These are phyloP conservation scores for Psilocybe sp. DNA, from an alignment of 768 basidiomycete species.

Conservation along the genomic window DNA sequence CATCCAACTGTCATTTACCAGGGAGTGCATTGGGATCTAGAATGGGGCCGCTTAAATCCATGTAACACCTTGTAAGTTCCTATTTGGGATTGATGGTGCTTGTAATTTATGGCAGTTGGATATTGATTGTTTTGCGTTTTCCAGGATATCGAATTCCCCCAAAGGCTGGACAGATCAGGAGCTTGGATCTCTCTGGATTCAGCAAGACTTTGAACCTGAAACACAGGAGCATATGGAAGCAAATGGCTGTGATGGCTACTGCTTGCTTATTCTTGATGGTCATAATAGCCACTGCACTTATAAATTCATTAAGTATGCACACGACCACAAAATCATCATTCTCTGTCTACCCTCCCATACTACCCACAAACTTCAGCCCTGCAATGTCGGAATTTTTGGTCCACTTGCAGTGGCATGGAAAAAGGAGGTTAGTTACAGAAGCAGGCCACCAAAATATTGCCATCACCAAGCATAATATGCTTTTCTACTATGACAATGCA, in stretches of 20 bases:
- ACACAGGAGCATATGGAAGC: constrained; percentile 4
- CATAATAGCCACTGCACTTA: constrained; percentile 33
- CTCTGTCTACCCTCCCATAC: constrained; percentile 35
- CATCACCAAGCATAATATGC: constrained; percentile 3
- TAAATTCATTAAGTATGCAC: constrained; percentile 23
- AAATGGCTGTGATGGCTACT: constrained; percentile 16
- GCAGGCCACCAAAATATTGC: background rate
- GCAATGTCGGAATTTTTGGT: constrained; percentile 34
- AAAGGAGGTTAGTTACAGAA: background rate
- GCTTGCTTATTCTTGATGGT: constrained; percentile 35
- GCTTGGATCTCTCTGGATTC: constrained; percentile 28
- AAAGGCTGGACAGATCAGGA: constrained; percentile 41
- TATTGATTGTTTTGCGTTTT: too few species aligned
- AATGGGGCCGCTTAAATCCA: too few species aligned
- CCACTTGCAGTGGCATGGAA: constrained; percentile 19
- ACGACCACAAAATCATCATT: constrained; percentile 20
- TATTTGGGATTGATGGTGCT: too few species aligned
- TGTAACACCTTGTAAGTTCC: too few species aligned
- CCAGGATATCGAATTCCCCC: constrained; percentile 29
- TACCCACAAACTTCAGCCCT: constrained; percentile 33
- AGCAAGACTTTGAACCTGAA: constrained; percentile 28
- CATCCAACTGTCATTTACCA: constrained; percentile 16
- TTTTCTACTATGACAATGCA: constrained; percentile 8
- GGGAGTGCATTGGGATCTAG: too few species aligned
- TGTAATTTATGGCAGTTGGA: too few species aligned